These are phyloP conservation scores for Carex parvula DNA, from an alignment of 176 grass and related monocot genomes.

Conservation along the genomic window DNA sequence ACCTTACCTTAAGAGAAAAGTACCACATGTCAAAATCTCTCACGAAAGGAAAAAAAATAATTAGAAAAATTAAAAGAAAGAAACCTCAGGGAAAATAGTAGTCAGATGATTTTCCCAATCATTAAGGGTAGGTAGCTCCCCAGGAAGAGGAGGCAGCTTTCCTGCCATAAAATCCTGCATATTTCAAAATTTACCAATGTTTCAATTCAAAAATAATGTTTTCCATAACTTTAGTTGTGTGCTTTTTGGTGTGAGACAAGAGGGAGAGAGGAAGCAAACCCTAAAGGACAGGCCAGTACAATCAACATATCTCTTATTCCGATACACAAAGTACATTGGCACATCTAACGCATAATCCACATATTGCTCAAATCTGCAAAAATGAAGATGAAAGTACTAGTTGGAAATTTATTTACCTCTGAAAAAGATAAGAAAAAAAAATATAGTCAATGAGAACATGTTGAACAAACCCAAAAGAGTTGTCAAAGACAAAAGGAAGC, in stretches of 20 bases:
- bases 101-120: slow-evolving; percentile 99
- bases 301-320: slow-evolving; percentile 90
- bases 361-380: slow-evolving; percentile 83
- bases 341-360: slow-evolving; percentile 94
- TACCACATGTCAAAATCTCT: slow-evolving; percentile 17
- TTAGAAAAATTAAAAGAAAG: slow-evolving; percentile 14
- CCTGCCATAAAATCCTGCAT: slow-evolving; percentile 95
- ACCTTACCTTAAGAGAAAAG: slow-evolving; percentile 65
- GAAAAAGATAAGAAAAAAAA: slow-evolving; percentile 18
- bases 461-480: slow-evolving; percentile 67
- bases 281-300: slow-evolving; percentile 93
- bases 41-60: neutral
- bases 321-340: slow-evolving; percentile 98
- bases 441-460: neutral
- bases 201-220: slow-evolving; percentile 8
- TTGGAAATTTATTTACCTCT: slow-evolving; percentile 11
- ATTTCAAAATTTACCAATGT: slow-evolving; percentile 22
- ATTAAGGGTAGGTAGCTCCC: slow-evolving; percentile 86
- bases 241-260: neutral
- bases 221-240: neutral
- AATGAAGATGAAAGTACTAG: slow-evolving; percentile 17
- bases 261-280: slow-evolving; percentile 47
- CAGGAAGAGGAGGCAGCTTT: slow-evolving; percentile 76
- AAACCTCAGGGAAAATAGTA: slow-evolving; percentile 98
- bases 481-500: slow-evolving; percentile 94